Conservation (phyloP, 176 grass and related monocot genomes). For the Carex scoparia region DNA sequence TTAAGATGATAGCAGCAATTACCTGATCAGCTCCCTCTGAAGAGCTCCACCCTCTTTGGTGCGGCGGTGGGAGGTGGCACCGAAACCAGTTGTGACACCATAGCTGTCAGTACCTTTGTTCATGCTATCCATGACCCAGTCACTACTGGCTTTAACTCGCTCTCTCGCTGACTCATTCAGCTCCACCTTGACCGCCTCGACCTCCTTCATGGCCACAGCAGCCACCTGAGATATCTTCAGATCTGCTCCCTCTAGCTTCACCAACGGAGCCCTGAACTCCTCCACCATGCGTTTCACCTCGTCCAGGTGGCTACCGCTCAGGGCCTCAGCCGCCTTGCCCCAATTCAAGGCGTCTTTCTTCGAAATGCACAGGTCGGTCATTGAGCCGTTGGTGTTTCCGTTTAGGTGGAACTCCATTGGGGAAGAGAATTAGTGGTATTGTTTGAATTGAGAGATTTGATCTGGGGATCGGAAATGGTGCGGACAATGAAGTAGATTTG, state of each 20-base stretch:
- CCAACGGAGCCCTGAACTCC: slow-evolving; percentile 41
- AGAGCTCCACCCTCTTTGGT: slow-evolving; percentile 71
- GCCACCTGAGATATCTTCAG: slow-evolving; percentile 66
- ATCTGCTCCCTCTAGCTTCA: slow-evolving; percentile 55
- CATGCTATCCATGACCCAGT: slow-evolving; percentile 72
- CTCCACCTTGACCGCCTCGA: slow-evolving; percentile 41
- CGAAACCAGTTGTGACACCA: slow-evolving; percentile 78
- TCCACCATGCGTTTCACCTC: slow-evolving; percentile 77
- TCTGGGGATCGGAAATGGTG: not conserved
- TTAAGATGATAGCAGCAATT: not conserved
- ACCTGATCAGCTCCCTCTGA: slow-evolving; percentile 79
- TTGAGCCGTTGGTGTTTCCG: not conserved
- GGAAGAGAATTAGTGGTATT: not conserved
- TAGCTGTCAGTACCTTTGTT: slow-evolving; percentile 64
- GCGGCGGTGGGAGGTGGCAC: slow-evolving; percentile 60
- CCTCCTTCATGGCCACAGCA: slow-evolving; percentile 37
- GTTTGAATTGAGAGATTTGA: not conserved
- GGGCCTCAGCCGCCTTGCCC: slow-evolving; percentile 45
- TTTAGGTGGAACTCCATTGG: slow-evolving; percentile 8
- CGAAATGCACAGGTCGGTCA: not conserved
- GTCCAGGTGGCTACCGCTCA: slow-evolving; percentile 63
- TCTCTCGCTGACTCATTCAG: slow-evolving; percentile 49
- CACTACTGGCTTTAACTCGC: slow-evolving; percentile 68
- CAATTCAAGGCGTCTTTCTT: slow-evolving; percentile 52
- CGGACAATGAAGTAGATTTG: not conserved